Percentiles rank a stretch among this genome's conserved stretches.
Conservation (phyloP, 1,139 yeast species). For the Wickerhamomyces sp. region DNA sequence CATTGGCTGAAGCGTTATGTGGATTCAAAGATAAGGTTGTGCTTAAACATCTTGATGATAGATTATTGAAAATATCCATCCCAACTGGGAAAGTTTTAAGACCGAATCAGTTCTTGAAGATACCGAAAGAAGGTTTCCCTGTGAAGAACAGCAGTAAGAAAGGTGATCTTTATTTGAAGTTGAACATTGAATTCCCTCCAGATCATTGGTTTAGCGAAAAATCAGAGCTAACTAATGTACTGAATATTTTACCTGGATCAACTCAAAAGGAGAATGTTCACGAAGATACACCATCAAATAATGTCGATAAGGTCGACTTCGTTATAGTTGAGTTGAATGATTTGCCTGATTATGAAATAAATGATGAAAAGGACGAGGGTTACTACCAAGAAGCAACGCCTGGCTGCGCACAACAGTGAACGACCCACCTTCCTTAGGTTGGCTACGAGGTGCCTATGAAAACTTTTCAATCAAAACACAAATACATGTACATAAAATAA, state of each 20-base stretch:
- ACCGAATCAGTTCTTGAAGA: slow-evolving; percentile 69
- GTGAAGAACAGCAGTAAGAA: slow-evolving; percentile 35
- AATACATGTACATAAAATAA: no score
- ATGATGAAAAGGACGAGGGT: slow-evolving; percentile 23
- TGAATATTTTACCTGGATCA: slow-evolving; percentile 47
- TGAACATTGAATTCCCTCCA: slow-evolving; percentile 77
- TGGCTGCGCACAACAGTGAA: slow-evolving; percentile 20
- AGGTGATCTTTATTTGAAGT: slow-evolving; percentile 73
- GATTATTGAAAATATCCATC: slow-evolving; percentile 59
- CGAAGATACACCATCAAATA: slow-evolving; percentile 32
- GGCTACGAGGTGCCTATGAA: slow-evolving; percentile 1
- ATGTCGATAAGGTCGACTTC: slow-evolving; percentile 33
- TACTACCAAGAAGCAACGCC: slow-evolving; percentile 22
- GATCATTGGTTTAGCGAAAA: slow-evolving; percentile 77
- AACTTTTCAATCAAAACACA: no score
- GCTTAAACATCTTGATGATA: slow-evolving; percentile 76
- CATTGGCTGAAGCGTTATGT: slow-evolving; percentile 76
- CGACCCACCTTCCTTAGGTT: no score
- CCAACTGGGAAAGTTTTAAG: slow-evolving; percentile 75
- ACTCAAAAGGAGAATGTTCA: slow-evolving; percentile 25
- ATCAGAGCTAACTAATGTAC: slow-evolving; percentile 50
- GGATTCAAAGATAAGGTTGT: slow-evolving; percentile 66
- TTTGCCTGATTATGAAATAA: slow-evolving; percentile 35
- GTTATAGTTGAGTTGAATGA: slow-evolving; percentile 28
- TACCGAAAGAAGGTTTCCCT: slow-evolving; percentile 88